These are phyloP conservation scores for Sugiyamaella sp. DNA, from an alignment of 1,139 yeast genomes.

Conservation along the genomic window DNA sequence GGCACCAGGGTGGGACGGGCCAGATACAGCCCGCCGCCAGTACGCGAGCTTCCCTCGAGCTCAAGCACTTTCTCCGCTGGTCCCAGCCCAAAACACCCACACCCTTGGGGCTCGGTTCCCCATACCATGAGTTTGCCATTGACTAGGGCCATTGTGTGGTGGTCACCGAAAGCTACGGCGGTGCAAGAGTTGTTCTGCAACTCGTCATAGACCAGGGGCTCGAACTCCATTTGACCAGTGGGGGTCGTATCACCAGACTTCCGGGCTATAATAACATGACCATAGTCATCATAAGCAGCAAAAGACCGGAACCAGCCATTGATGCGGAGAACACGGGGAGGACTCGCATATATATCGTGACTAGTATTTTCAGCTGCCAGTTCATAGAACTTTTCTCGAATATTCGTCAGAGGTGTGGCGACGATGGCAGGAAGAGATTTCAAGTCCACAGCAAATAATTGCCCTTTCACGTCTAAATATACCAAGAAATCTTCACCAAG, in stretches of 20 bases:
- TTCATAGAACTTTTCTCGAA: conserved; percentile 28
- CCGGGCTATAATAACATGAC: conserved; percentile 47
- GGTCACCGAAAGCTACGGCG: conserved; percentile 70
- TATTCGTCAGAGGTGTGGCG: conserved; percentile 1
- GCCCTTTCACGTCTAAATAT: conserved; percentile 52
- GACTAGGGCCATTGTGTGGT: conserved; percentile 67
- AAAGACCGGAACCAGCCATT: conserved; percentile 55
- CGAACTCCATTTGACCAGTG: conserved; percentile 41
- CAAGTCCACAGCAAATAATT: conserved; percentile 47
- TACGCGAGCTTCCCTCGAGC: conserved; percentile 38
- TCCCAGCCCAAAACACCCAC: conserved; percentile 78
- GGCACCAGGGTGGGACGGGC: conserved; percentile 50
- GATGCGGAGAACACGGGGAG: conserved; percentile 47
- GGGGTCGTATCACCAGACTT: not conserved
- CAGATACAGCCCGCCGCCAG: conserved; percentile 48
- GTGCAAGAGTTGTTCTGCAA: conserved; percentile 58
- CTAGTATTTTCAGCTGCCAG: conserved; percentile 20
- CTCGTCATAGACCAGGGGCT: conserved; percentile 45
- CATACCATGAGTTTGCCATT: conserved; percentile 66
- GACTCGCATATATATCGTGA: conserved; percentile 6
- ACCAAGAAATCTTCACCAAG: conserved; percentile 57
- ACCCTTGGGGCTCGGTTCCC: conserved; percentile 65
- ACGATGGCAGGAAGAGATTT: not conserved
- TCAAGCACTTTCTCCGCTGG: conserved; percentile 40
- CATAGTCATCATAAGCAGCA: conserved; percentile 57